Base-by-base conservation (phyloP, 768 basidiomycete genomes). In the Grammothele lineata region DNA sequence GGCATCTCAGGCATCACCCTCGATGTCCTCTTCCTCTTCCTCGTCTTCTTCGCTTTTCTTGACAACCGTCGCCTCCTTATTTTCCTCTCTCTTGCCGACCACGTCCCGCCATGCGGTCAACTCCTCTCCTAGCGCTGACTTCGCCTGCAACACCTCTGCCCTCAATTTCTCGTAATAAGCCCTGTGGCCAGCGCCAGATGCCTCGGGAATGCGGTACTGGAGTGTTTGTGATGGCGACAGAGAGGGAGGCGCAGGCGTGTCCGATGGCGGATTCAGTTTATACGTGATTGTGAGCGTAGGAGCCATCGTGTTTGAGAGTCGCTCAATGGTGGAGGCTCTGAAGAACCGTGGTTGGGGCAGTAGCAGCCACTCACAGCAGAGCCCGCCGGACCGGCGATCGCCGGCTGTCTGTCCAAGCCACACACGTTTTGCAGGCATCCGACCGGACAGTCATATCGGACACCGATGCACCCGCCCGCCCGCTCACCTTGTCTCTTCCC, bases 81-180 rank as follows among this genome's bases (percentile, higher is more conserved):
- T 71, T 56, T 75, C 61, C 61, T 90, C 87, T 6, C 65, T 59
- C 39, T 74, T 83, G 11, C 86, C 84, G 4, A 88, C 80, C 5
- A 75, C 74, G 63, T 90, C 86, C 57, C 83, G 74, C 87, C 86
- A 89, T 5, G 62, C 72, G 0, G 87, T 89, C 62, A 90, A 61
- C 53, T 87, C 83, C 36, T 79, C 72, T 9, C 87, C 87, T 4
- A 86, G 54, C 23, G 71, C 67, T 35, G 68, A 69, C 51, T 70
- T 79, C 23, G 83, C 83, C 27, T 69, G 65, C 26, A 66, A 66
- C 40, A 89, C 68, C 17, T 79, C 69, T 5, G 55, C 63, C 49
- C 71, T 68, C 33, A 89, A 62, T 2, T 63, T 67, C 1, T 63
- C 60, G 47, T 87, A 87, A 58, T 82, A 84, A 21, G 40, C 56